Evolutionary conservation across 108 stramenopile genomes (phyloP), one percentile per base, ranked within the genome.

Genomic region (Pseudonitzschia delicatissima): DNA sequence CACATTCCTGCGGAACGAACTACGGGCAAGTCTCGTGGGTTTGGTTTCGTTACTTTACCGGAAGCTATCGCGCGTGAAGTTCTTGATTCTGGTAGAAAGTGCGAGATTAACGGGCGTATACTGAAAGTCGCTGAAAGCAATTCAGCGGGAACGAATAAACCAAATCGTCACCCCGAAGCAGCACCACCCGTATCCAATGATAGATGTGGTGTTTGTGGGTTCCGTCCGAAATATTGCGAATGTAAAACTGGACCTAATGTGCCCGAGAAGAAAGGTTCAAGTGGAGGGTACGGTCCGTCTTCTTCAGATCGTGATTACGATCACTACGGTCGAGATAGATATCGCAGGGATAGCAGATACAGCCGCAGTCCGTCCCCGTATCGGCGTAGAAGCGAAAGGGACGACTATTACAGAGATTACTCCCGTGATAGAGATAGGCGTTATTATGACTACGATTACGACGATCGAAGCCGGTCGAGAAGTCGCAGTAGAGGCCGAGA

Each of bases 1-100:
- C 92, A 93, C 51, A 93, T 93, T 55, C 92, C 92, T 9, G 87
- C 87, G 1, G 92, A 93, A 64, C 80, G 89, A 21, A 82, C 90
- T 18, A 85, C 83, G 13, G 85, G 85, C 8, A 81, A 84, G 50
- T 93, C 92, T 7, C 74, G 92, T 9, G 92, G 92, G 5, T 93
- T 93, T 73, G 92, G 92, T 1, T 93, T 93, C 72, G 89, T 93
- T 17, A 91, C 92, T 9, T 73, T 93, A 66, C 85, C 89, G 5
- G 88, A 91, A 65, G 20, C 63, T 7, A 62, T 81, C 42, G 88
- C 89, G 32, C 62, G 71, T 17, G 66, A 82, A 44, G 80, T 85
- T 45, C 67, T 93, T 13, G 68, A 83, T 32, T 69, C 87, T 34
- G 81, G 77, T 12, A 59, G 69, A 32, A 84, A 87, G 45, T 85